Conservation (phyloP, 1,284 basidiomycete genomes). For the Marasmius sp. region DNA sequence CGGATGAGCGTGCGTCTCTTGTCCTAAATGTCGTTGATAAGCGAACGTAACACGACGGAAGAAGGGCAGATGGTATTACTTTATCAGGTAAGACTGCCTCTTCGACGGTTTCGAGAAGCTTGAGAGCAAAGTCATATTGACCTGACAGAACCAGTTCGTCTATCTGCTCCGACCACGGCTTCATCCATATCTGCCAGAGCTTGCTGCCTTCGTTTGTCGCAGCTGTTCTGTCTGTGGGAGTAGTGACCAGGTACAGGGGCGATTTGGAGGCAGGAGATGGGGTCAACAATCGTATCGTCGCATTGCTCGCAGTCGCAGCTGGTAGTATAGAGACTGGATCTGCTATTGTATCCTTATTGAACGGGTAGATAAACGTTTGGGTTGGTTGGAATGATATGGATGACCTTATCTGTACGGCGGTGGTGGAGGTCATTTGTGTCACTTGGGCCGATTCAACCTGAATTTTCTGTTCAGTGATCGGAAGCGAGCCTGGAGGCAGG, state of each 20-base stretch:
- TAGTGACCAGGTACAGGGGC: constrained; percentile 67
- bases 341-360: constrained; percentile 31
- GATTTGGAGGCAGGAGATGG: constrained; percentile 52
- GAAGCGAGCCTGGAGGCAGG: constrained; percentile 66
- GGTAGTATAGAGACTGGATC: constrained; percentile 24
- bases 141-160: constrained; percentile 80
- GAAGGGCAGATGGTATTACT: constrained; percentile 33
- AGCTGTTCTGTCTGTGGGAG: constrained; percentile 68
- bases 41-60: constrained; percentile 5
- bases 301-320: constrained; percentile 33
- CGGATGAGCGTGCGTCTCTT: constrained; percentile 58
- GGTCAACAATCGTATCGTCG: constrained; percentile 59
- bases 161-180: constrained; percentile 78
- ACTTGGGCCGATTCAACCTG: constrained; percentile 23
- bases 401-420: constrained; percentile 78
- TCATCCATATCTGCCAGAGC: constrained; percentile 77
- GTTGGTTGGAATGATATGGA: constrained; percentile 67
- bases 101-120: constrained; percentile 76
- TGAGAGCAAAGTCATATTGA: constrained; percentile 79
- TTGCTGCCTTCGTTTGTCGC: constrained; percentile 68
- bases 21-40: constrained; percentile 35
- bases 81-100: constrained; percentile 65
- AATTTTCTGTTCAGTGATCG: constrained; percentile 27
- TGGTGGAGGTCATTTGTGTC: constrained; percentile 39
- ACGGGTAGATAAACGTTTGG: constrained; percentile 71